Evolutionary conservation across 768 basidiomycete genomes (phyloP), one percentile per base, ranked within the genome.

Genomic region (Suillus luteus): DNA sequence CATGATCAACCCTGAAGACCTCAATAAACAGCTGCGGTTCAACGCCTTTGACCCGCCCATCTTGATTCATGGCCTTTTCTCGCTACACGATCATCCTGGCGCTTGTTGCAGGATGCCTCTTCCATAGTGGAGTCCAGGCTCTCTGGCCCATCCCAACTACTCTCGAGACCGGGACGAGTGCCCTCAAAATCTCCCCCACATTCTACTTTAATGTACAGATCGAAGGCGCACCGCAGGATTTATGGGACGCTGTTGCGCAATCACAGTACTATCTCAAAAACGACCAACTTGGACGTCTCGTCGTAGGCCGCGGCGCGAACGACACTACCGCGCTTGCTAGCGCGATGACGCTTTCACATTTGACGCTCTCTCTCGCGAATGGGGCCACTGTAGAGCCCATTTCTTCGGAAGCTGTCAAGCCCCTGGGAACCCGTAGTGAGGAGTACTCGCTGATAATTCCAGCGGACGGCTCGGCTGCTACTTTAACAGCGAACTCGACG

Each of bases 361-460:
- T 83, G 22, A 65, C 62, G 12, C 67, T 80, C 35, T 60, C 68
- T 11, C 72, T 80, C 44, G 44, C 63, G 0, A 43, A 62, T 1
- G 70, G 69, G 0, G 69, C 69, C 2, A 5, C 58, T 1, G 69
- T 68, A 10, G 33, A 68, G 7, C 70, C 70, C 31, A 82, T 84
- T 17, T 63, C 76, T 0, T 62, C 75, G 19, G 79, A 82, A 63
- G 71, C 81, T 12, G 71, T 73, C 19, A 68, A 66, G 17, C 71
- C 75, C 2, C 60, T 81, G 10, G 79, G 73, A 7, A 63, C 67
- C 1, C 73, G 83, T 6, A 76, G 78, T 63, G 86, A 87, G 68
- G 71, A 70, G 10, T 87, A 87, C 62, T 59, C 64, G 1, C 70
- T 87, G 7, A 62, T 38, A 0, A 68, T 87, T 3, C 81, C 82